Conservation (phyloP, 768 basidiomycete genomes). For the Ramaria rubella region DNA sequence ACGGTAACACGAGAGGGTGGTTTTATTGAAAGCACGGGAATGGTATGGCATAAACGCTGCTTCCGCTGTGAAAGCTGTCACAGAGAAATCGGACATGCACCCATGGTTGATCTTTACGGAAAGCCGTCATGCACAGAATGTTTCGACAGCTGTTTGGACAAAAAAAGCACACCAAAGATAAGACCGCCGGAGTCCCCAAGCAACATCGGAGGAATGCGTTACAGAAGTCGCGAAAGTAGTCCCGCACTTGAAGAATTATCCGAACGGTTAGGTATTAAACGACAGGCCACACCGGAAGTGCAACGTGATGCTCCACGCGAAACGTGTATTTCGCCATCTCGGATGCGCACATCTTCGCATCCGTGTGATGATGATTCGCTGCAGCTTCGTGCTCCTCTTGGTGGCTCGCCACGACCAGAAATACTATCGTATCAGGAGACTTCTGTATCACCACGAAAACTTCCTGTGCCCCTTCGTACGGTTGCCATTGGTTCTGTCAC, state of each 20-base stretch:
- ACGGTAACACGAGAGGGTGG: slow-evolving; percentile 71
- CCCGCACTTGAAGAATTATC: slow-evolving; percentile 62
- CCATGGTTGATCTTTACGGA: slow-evolving; percentile 80
- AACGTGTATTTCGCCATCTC: not conserved
- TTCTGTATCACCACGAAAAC: not conserved
- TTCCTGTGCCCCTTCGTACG: not conserved
- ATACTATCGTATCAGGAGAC: not conserved
- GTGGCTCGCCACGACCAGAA: not conserved
- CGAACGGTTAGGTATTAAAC: slow-evolving; percentile 46
- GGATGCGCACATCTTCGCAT: not conserved
- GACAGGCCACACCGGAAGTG: not conserved
- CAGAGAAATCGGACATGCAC: slow-evolving; percentile 64
- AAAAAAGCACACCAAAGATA: slow-evolving; percentile 17
- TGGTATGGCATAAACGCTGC: slow-evolving; percentile 77
- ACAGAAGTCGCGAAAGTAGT: slow-evolving; percentile 44
- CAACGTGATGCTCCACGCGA: not conserved
- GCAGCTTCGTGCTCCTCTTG: not conserved
- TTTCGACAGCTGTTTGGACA: slow-evolving; percentile 59
- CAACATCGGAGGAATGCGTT: slow-evolving; percentile 42
- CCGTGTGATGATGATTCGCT: not conserved
- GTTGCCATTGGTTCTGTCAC: not conserved
- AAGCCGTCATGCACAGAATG: slow-evolving; percentile 74
- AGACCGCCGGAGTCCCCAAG: slow-evolving; percentile 11
- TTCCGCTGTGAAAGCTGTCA: slow-evolving; percentile 70
- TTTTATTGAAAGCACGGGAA: slow-evolving; percentile 63